Evolutionary conservation across 352 stramenopile genomes (phyloP), one percentile per base, ranked within the genome.

Genomic region (Phytophthora citrophthora): DNA sequence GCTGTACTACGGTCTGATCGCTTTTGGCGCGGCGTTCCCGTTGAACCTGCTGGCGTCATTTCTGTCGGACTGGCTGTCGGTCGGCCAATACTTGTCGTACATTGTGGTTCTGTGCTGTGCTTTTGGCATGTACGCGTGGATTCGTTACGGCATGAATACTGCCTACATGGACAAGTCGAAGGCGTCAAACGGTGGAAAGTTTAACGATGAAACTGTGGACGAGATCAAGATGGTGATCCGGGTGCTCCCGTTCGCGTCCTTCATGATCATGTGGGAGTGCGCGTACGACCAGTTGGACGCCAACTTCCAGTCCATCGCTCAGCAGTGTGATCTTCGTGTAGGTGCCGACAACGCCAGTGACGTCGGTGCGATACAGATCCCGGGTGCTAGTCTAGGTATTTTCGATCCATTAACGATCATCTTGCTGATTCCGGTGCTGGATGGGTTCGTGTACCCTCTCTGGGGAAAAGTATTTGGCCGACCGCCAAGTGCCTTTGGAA

Each of bases 201-300:
- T 81, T 60, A 92, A 94, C 23, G 87, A 94, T 27, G 81, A 94
- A 57, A 90, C 78, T 0, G 82, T 95, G 20, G 86, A 94, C 61
- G 88, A 93, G 58, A 90, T 94, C 61, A 93, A 94, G 68, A 86
- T 89, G 71, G 81, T 95, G 46, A 82, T 95, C 39, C 84, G 88
- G 13, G 82, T 95, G 43, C 76, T 95, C 15, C 88, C 88, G 4
- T 95, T 95, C 54, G 85, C 88, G 43, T 90, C 77, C n/a, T 95
- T 94, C 64, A 93, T 91, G 79, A 91, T 95, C 73, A 91, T 94
- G 71, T 95, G 88, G 88, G 83, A 94, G 60, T 94, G 85, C 40
- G 84, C 86, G 15, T 95, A 93, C 71, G 88, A 94, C 64, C 88
- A 95, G 54, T 61, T 94, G 13, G 88, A 95, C 48, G 88, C 88